phyloP scores from a whole-genome alignment of 257 asterid species.

The Lycium ferocissimum region DNA sequence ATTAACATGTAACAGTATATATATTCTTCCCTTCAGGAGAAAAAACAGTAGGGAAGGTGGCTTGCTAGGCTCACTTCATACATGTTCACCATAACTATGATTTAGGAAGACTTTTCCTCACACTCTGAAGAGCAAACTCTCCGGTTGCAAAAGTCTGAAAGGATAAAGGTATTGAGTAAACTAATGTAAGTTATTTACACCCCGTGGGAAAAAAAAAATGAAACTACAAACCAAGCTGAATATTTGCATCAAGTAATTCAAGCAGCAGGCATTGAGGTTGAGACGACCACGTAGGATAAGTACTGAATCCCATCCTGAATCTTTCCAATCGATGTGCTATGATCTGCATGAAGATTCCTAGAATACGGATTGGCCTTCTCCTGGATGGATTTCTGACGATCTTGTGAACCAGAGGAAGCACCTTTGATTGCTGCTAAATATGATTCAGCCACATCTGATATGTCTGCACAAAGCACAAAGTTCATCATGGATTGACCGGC shows the following conservation, averaged over 20 bases:
- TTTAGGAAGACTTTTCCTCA: not conserved
- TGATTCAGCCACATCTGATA: slow-evolving; percentile 88
- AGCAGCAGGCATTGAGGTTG: slow-evolving; percentile 76
- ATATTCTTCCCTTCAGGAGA: slow-evolving; percentile 48
- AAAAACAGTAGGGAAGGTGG: slow-evolving; percentile 52
- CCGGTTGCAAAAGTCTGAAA: not conserved
- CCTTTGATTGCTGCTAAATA: slow-evolving; percentile 69
- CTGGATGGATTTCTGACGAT: slow-evolving; percentile 61
- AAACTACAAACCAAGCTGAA: not conserved
- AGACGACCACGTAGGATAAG: slow-evolving; percentile 66
- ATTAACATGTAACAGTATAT: not conserved
- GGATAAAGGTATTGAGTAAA: slow-evolving; percentile 7
- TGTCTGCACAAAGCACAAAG: slow-evolving; percentile 54
- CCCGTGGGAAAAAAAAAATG: slow-evolving; percentile 6
- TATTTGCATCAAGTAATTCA: slow-evolving; percentile 38
- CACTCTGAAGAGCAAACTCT: slow-evolving; percentile 7
- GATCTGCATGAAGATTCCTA: slow-evolving; percentile 66
- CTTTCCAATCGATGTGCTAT: slow-evolving; percentile 66
- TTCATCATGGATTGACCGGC: not conserved
- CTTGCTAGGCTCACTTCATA: slow-evolving; percentile 4
- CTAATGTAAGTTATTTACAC: slow-evolving; percentile 52
- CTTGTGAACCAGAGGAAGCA: slow-evolving; percentile 53
- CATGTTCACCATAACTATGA: not conserved
- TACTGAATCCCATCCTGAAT: slow-evolving; percentile 84
- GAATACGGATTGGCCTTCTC: slow-evolving; percentile 62